phyloP scores from a whole-genome alignment of 352 stramenopile species.

The Globisporangium iwayamae region DNA sequence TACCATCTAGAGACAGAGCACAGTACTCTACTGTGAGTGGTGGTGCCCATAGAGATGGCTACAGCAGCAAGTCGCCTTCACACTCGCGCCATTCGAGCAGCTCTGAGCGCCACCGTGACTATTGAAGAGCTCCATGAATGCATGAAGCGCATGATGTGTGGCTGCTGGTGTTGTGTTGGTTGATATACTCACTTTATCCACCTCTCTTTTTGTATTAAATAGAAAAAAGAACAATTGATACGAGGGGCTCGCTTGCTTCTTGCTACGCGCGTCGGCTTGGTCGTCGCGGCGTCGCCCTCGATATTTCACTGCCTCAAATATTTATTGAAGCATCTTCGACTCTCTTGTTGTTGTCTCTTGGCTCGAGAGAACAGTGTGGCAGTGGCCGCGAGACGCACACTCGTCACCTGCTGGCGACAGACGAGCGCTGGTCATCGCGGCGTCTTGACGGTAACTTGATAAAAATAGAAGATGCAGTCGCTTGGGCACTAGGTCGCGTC shows the following conservation, averaged over 20 bases:
- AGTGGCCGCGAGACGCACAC: not conserved
- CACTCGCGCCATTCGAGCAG: conserved; percentile 5
- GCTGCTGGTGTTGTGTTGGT: not conserved
- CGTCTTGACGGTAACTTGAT: conserved; percentile 15
- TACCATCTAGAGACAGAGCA: not conserved
- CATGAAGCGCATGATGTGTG: not conserved
- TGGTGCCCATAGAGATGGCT: not conserved
- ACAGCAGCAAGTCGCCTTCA: conserved; percentile 5
- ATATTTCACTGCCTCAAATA: conserved; percentile 17
- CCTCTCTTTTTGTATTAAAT: conserved; percentile 21
- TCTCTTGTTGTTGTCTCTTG: conserved; percentile 15
- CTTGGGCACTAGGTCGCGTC: conserved; percentile 2
- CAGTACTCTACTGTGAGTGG: not conserved
- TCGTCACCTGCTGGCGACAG: not conserved
- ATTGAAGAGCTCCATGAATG: not conserved
- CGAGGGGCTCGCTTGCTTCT: not conserved
- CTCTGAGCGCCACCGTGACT: conserved; percentile 3
- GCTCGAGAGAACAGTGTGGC: conserved; percentile 3
- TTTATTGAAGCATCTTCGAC: conserved; percentile 21
- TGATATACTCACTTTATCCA: conserved; percentile 10
- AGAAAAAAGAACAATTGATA: conserved; percentile 33
- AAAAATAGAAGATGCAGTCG: conserved; percentile 21
- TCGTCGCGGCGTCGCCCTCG: not conserved
- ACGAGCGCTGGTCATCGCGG: not conserved
- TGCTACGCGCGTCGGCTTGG: not conserved